Percentiles rank a stretch among this genome's conserved stretches.
These are phyloP conservation scores for Alloteropsis angusta DNA, from an alignment of 202 grass and related monocot genomes.

Conservation along the genomic window DNA sequence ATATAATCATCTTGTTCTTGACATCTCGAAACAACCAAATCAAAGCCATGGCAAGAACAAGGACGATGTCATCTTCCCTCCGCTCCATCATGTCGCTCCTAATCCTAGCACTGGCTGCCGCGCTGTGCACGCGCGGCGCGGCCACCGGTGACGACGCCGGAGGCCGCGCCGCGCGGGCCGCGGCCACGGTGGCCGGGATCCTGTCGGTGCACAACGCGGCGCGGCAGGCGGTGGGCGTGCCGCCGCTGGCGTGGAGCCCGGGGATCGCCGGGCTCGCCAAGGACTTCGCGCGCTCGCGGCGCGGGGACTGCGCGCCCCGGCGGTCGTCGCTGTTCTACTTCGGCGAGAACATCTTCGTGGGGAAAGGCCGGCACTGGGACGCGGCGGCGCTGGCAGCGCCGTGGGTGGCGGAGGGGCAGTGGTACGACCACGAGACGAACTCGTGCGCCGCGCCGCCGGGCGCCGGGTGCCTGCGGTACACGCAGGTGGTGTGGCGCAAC, in stretches of 20 bases:
- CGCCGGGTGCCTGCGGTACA: slow-evolving; percentile 32
- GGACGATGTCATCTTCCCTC: background rate
- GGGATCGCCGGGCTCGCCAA: slow-evolving; percentile 11
- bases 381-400: background rate
- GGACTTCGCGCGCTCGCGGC: slow-evolving; percentile 22
- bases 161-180: background rate
- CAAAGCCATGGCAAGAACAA: background rate
- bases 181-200: background rate
- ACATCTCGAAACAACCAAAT: background rate
- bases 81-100: background rate
- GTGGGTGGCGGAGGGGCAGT: slow-evolving; percentile 32
- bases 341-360: slow-evolving; percentile 43
- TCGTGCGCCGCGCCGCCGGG: slow-evolving; percentile 13
- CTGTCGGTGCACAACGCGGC: slow-evolving; percentile 38
- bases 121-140: background rate
- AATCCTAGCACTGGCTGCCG: background rate
- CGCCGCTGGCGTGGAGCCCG: slow-evolving; percentile 30
- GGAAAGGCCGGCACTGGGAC: slow-evolving; percentile 27
- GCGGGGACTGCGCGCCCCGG: slow-evolving; percentile 25
- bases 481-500: slow-evolving; percentile 42
- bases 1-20: too few species aligned
- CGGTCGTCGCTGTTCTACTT: slow-evolving; percentile 43
- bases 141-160: background rate
- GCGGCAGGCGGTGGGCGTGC: slow-evolving; percentile 17
- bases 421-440: slow-evolving; percentile 25